These are phyloP conservation scores for Panus rudis DNA, from an alignment of 768 basidiomycete genomes.

Conservation along the genomic window DNA sequence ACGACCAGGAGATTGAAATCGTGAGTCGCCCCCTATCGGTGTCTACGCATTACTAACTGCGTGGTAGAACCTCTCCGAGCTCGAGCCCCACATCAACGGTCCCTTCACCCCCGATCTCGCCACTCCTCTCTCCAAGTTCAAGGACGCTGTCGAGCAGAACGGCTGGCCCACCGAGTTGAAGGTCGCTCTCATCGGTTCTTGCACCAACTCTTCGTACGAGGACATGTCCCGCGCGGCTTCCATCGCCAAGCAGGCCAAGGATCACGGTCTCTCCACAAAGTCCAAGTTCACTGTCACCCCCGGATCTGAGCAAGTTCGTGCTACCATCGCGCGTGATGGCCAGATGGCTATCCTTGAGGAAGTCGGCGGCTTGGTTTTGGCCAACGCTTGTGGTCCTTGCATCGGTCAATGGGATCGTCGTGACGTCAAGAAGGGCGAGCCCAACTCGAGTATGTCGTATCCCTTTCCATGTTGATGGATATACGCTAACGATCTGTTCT, in stretches of 20 bases:
- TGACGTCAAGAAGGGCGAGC: slow-evolving; percentile 94
- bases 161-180: slow-evolving; percentile 95
- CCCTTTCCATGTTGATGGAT: neutral
- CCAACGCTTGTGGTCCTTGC: slow-evolving; percentile 98
- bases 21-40: slow-evolving; percentile 34
- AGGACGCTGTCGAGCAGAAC: slow-evolving; percentile 86
- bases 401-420: slow-evolving; percentile 99
- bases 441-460: slow-evolving; percentile 78
- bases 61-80: slow-evolving; percentile 81
- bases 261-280: slow-evolving; percentile 82
- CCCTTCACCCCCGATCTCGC: slow-evolving; percentile 99
- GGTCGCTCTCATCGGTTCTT: slow-evolving; percentile 96
- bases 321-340: slow-evolving; percentile 95
- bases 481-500: slow-evolving; percentile 1
- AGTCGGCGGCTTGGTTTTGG: slow-evolving; percentile 88
- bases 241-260: slow-evolving; percentile 83
- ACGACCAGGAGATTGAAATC: slow-evolving; percentile 91
- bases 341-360: slow-evolving; percentile 82
- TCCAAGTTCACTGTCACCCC: slow-evolving; percentile 98
- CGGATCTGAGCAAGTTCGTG: slow-evolving; percentile 96
- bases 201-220: slow-evolving; percentile 99
- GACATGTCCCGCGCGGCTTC: slow-evolving; percentile 98
- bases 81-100: slow-evolving; percentile 99
- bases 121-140: slow-evolving; percentile 96
- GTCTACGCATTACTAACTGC: neutral